phyloP scores from a whole-genome alignment of 805 yeast genomes.

The Wickerhamiella brachini region DNA sequence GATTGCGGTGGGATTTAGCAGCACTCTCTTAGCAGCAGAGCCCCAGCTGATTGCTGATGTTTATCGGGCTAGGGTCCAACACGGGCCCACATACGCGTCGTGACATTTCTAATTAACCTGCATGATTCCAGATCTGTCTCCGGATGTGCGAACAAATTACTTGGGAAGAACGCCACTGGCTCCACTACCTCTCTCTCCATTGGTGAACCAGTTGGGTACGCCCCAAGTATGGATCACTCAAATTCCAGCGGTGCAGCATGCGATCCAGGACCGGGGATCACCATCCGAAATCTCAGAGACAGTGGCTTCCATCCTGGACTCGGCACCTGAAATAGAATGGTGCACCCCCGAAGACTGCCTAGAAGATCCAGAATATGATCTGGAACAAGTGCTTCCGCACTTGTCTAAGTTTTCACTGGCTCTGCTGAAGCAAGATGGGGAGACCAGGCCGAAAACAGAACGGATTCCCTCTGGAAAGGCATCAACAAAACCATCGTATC shows the following conservation, averaged over 20 bases:
- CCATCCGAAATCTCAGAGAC: background rate
- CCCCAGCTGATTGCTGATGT: background rate
- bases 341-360: background rate
- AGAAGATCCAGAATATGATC: background rate
- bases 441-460: too few species aligned
- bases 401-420: background rate
- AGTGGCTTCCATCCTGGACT: background rate
- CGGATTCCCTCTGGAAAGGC: too few species aligned
- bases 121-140: background rate
- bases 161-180: background rate
- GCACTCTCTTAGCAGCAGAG: too few species aligned
- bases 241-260: background rate
- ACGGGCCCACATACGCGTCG: background rate
- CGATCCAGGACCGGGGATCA: background rate
- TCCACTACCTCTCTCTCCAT: background rate
- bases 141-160: background rate
- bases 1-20: too few species aligned
- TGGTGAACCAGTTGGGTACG: background rate
- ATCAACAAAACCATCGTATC: background rate
- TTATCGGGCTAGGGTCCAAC: background rate
- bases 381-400: background rate
- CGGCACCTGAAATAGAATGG: background rate
- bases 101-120: background rate
- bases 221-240: background rate
- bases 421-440: background rate